These are phyloP conservation scores for Lasiosphaeriaceae sp. DNA, from an alignment of 495 filamentous ascomycete genomes.

Conservation along the genomic window DNA sequence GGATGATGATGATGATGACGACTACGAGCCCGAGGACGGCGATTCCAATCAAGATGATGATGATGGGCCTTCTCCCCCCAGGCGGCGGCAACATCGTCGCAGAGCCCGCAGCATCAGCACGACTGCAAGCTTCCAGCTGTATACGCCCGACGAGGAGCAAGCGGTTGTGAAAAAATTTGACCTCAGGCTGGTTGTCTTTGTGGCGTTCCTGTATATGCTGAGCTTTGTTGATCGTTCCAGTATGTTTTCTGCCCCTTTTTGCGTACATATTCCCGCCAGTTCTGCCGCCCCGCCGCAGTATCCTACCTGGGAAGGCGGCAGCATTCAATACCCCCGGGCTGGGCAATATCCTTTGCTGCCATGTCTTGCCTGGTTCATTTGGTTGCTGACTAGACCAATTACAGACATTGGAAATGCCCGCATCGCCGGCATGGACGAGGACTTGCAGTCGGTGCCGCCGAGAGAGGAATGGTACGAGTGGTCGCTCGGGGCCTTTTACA, in stretches of 20 bases:
- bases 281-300: not conserved
- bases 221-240: constrained; percentile 77
- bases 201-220: constrained; percentile 78
- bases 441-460: constrained; percentile 55
- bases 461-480: constrained; percentile 75
- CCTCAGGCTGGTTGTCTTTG: constrained; percentile 68
- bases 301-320: no score
- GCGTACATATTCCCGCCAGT: not conserved
- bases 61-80: no score
- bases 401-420: constrained; percentile 76
- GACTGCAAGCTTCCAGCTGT: constrained; percentile 54
- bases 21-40: not conserved
- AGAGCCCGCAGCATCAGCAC: constrained; percentile 15
- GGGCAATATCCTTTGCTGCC: no score
- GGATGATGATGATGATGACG: not conserved
- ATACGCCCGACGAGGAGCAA: constrained; percentile 71
- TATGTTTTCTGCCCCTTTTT: constrained; percentile 33
- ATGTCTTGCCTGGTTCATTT: not conserved
- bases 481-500: constrained; percentile 76
- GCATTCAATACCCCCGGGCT: no score
- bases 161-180: constrained; percentile 73
- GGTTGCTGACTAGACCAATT: not conserved
- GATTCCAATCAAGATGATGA: not conserved
- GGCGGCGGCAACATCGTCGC: constrained; percentile 12
- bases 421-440: constrained; percentile 66